Evolutionary conservation across 768 basidiomycete genomes (phyloP), one percentile per base, ranked within the genome.

Genomic region (Pleurotus giganteus): DNA sequence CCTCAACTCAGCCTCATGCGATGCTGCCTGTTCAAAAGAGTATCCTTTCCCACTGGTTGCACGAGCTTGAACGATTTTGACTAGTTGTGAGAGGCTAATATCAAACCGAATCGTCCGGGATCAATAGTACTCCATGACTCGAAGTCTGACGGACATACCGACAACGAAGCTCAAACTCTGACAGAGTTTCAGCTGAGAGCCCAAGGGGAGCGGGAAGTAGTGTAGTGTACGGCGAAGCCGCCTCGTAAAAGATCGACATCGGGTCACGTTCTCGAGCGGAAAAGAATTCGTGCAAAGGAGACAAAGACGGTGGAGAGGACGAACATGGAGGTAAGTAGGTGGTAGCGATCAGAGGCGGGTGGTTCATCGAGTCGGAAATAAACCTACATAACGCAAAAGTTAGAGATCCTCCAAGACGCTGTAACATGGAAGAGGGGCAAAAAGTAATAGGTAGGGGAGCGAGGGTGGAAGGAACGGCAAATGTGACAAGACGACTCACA

Each of bases 291-390:
- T 85, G 80, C 4, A 82, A 80, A 60, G 83, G 78, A 52, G 72
- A 71, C 2, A 86, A 86, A 15, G 84, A 61, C 53, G 72, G 78
- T 12, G 83, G 81, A 1, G 79, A 80, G 57, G 79, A 81, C n/a
- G 80, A 74, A 46, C 73, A 64, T 26, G 82, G 75, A 29, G 80
- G 67, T 39, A 89, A 80, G 5, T 51, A 19, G 6, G 49, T 19
- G 11, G 49, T 13, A 36, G 49, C 21, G 34, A 51, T 37, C 24
- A 84, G 74, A 1, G 88, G 80, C n/a, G 78, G 73, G 53, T 83
- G 82, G 4, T 83, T 81, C 69, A 88, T 74, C 5, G 74, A 76
- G 63, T 91, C 89, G 4, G 89, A 83, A 17, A 84, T 74, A 65
- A 88, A 87, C 57, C 89, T 91, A 61, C 28, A 50, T 29, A 32